phyloP scores from a whole-genome alignment of 2,329 filamentous ascomycete genomes.

The Stromatinia cepivora region DNA sequence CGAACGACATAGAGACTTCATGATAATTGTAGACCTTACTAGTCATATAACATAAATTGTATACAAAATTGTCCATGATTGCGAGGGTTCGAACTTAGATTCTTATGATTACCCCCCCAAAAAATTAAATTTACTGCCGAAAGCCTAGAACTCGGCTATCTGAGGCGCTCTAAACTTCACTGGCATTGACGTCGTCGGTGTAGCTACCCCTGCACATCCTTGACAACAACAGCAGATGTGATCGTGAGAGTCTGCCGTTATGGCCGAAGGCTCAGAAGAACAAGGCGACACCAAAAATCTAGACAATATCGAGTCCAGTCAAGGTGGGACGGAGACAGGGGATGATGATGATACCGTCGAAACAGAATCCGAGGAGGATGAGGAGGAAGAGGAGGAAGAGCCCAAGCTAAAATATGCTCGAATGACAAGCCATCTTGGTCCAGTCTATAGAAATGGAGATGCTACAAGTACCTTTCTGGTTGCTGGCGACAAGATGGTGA shows the following conservation, averaged over 20 bases:
- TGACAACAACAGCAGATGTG: constrained; percentile 38
- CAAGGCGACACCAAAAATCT: constrained; percentile 34
- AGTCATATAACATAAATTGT: constrained; percentile 8
- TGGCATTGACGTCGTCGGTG: constrained; percentile 33
- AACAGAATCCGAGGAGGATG: constrained; percentile 47
- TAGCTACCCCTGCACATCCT: constrained; percentile 26
- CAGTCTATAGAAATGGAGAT: constrained; percentile 92
- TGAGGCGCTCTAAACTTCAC: constrained; percentile 31
- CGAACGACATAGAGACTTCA: constrained; percentile 35
- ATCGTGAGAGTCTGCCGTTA: constrained; percentile 37
- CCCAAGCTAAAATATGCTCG: constrained; percentile 91
- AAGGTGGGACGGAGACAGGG: constrained; percentile 30
- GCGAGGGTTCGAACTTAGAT: background rate
- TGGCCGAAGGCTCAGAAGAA: constrained; percentile 39
- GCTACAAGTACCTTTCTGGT: constrained; percentile 89
- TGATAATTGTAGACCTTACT: constrained; percentile 17
- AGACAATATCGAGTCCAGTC: constrained; percentile 30
- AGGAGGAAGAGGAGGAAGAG: constrained; percentile 88
- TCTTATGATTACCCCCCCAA: background rate
- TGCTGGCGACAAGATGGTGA: constrained; percentile 94
- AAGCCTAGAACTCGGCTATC: constrained; percentile 24
- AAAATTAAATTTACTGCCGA: constrained; percentile 20
- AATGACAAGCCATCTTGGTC: constrained; percentile 74
- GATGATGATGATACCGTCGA: constrained; percentile 38
- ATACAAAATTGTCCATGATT: constrained; percentile 10